phyloP scores from a whole-genome alignment of 495 filamentous ascomycete genomes.

The Friedmanniomyces endolithicus region DNA sequence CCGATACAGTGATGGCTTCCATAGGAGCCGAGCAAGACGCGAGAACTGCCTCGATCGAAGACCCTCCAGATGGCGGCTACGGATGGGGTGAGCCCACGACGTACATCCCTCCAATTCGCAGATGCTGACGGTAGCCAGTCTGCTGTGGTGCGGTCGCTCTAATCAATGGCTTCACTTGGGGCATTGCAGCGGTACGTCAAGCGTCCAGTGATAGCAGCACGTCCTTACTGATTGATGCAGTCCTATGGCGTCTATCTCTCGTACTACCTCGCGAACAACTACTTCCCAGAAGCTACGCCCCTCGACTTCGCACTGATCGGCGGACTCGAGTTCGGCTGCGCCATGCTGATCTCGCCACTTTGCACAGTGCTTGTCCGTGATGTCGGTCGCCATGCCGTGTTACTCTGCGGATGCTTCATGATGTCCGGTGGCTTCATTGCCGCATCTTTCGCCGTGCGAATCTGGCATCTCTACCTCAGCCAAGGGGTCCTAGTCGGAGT shows the following conservation, averaged over 20 bases:
- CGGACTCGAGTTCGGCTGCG: constrained; percentile 35
- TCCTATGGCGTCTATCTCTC: constrained; percentile 37
- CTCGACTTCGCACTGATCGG: constrained; percentile 43
- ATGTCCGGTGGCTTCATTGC: constrained; percentile 31
- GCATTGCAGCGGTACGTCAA: neutral
- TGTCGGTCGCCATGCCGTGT: constrained; percentile 27
- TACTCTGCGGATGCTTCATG: constrained; percentile 33
- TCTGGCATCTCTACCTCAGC: constrained; percentile 50
- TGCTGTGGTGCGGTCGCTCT: neutral
- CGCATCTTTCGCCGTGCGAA: constrained; percentile 34
- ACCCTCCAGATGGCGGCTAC: constrained; percentile 2
- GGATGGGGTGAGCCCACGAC: neutral
- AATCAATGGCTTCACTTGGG: constrained; percentile 3
- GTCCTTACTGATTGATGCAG: neutral
- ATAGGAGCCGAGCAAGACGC: neutral
- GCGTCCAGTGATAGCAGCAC: neutral
- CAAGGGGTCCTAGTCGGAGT: constrained; percentile 67
- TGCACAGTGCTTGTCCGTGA: constrained; percentile 30
- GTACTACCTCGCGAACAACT: constrained; percentile 33
- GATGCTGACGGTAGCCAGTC: neutral
- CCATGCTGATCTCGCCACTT: constrained; percentile 37
- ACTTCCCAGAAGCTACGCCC: constrained; percentile 31
- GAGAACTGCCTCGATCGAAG: neutral
- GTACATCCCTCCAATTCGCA: neutral
- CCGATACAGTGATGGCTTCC: neutral